phyloP scores from a whole-genome alignment of 306 rosid genomes.

The Cajanus cajan region DNA sequence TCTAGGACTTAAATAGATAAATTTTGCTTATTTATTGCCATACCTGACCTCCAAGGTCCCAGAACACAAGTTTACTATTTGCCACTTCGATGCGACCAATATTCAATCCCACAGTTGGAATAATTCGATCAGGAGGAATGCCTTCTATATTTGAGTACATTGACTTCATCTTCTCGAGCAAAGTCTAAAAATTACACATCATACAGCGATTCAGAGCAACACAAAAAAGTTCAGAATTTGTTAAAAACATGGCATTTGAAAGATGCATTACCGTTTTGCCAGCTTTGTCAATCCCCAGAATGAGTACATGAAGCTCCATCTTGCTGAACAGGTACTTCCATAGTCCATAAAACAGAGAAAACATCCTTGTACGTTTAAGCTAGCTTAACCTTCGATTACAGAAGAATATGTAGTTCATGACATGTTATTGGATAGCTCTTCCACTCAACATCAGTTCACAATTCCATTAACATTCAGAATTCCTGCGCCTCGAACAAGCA shows the following conservation, averaged over 20 bases:
- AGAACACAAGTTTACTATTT: constrained; percentile 80
- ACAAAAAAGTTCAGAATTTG: constrained; percentile 8
- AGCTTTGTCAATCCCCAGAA: constrained; percentile 96
- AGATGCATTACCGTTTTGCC: constrained; percentile 87
- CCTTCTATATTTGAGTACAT: constrained; percentile 77
- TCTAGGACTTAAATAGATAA: background rate
- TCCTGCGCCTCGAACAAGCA: constrained; percentile 27
- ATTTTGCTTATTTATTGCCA: constrained; percentile 16
- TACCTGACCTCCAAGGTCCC: constrained; percentile 99
- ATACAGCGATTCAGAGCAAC: constrained; percentile 15
- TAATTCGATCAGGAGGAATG: constrained; percentile 92
- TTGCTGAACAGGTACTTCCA: constrained; percentile 89
- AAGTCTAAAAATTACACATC: constrained; percentile 57
- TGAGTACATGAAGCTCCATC: constrained; percentile 95
- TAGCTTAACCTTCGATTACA: constrained; percentile 44
- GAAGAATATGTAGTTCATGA: constrained; percentile 40
- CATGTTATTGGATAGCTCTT: constrained; percentile 31
- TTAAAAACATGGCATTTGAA: constrained; percentile 10
- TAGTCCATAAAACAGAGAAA: constrained; percentile 90
- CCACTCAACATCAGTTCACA: constrained; percentile 20
- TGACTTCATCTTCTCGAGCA: constrained; percentile 93
- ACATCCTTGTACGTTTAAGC: constrained; percentile 55
- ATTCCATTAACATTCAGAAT: constrained; percentile 28
- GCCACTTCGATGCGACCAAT: constrained; percentile 92
- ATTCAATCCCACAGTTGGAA: constrained; percentile 98